These are phyloP conservation scores for Ceratobasidium sp. DNA, from an alignment of 1,284 basidiomycete species.

Conservation along the genomic window DNA sequence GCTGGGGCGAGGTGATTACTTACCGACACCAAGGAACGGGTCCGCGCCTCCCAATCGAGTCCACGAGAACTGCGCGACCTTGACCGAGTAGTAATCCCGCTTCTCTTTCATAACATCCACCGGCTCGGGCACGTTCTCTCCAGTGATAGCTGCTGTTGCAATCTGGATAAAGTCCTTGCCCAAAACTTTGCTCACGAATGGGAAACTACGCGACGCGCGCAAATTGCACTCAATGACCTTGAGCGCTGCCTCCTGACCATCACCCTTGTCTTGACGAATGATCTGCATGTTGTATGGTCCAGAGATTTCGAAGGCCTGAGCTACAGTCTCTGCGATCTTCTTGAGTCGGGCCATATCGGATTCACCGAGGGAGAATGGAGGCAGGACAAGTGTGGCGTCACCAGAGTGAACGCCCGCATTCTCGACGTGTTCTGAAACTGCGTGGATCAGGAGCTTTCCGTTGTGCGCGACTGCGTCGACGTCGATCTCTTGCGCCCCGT, in stretches of 20 bases:
- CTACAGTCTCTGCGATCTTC: constrained; percentile 94
- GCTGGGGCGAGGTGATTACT: no score
- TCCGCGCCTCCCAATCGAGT: constrained; percentile 94
- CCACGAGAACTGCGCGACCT: constrained; percentile 99
- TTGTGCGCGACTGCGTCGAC: constrained; percentile 97
- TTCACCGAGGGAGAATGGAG: constrained; percentile 87
- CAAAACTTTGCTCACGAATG: constrained; percentile 98
- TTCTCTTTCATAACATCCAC: constrained; percentile 93
- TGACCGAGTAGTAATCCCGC: constrained; percentile 95
- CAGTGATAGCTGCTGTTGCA: constrained; percentile 92
- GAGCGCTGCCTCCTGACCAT: constrained; percentile 71
- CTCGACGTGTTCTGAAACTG: constrained; percentile 98
- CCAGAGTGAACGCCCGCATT: constrained; percentile 99
- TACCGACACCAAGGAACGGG: constrained; percentile 95
- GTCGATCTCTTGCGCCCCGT: constrained; percentile 97
- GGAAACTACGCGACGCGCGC: constrained; percentile 97
- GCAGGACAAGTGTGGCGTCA: constrained; percentile 96
- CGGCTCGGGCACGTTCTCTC: constrained; percentile 88
- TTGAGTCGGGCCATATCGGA: constrained; percentile 89
- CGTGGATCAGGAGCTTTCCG: constrained; percentile 94
- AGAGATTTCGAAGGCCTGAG: constrained; percentile 93
- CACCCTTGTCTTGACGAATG: constrained; percentile 73
- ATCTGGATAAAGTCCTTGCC: constrained; percentile 97
- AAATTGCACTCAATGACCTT: constrained; percentile 99
- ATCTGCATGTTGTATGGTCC: constrained; percentile 99